These are phyloP conservation scores for Mycena indigotica DNA, from an alignment of 768 basidiomycete species.

Conservation along the genomic window DNA sequence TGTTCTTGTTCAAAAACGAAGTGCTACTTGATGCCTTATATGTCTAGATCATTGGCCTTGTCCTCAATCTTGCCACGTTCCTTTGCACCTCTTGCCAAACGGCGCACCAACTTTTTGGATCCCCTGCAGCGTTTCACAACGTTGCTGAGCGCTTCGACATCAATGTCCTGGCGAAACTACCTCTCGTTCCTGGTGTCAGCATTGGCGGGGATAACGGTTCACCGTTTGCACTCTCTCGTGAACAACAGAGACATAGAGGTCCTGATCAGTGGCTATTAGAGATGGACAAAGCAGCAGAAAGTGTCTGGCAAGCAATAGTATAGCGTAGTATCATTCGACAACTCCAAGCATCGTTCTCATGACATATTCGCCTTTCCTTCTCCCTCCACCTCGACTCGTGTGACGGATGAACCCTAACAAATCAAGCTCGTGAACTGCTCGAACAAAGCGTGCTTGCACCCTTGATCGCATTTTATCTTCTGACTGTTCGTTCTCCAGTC, in stretches of 20 bases:
- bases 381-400: constrained; percentile 40
- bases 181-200: constrained; percentile 77
- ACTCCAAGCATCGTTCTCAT: constrained; percentile 67
- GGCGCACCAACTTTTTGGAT: constrained; percentile 70
- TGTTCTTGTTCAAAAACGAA: constrained; percentile 29
- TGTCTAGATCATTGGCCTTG: constrained; percentile 75
- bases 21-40: background rate
- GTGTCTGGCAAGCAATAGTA: background rate
- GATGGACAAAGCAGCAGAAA: background rate
- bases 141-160: constrained; percentile 61
- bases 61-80: constrained; percentile 89
- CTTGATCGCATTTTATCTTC: constrained; percentile 62
- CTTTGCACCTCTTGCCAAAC: constrained; percentile 72
- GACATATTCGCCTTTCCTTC: constrained; percentile 78
- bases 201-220: constrained; percentile 68
- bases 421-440: constrained; percentile 81
- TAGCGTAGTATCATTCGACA: constrained; percentile 27
- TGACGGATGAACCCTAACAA: constrained; percentile 80
- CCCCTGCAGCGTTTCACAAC: constrained; percentile 60
- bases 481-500: constrained; percentile 31
- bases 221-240: constrained; percentile 40
- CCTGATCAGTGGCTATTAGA: background rate
- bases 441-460: constrained; percentile 77
- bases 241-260: background rate
- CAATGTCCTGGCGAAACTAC: constrained; percentile 76